Base-by-base conservation (phyloP, 441 rosid genomes). In the Aquilaria agallochum region DNA sequence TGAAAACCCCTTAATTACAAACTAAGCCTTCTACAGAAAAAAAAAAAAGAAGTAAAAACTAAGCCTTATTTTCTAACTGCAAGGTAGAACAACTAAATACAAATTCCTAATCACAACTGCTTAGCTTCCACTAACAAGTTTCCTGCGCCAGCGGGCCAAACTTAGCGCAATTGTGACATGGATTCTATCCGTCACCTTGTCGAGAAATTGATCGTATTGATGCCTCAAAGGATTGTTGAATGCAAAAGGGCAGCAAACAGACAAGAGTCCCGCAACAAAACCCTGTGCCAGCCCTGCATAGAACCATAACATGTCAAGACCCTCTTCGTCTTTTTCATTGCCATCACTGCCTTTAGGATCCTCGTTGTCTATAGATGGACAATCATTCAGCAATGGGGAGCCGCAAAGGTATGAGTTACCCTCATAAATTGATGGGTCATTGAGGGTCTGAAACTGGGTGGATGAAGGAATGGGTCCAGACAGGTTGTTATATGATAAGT, bases 321-420 rank as follows among this genome's bases (percentile, higher is more conserved):
- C 42, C 42, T 36, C 1, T 8, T 36, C 42, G 3, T 36, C 5
- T 36, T 36, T 36, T 36, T 36, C 5, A 8, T 36, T 36, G 5
- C 7, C 5, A 1, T 3, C 42, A 36, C 42, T 36, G 42, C 42
- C 42, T 36, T 3, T 5, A 36, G 7, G 42, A 36, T 36, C 42
- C 42, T 36, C 7, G 6, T 48, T 48, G 12, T 48, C 51, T 48
- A 11, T 48, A 48, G 51, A 5, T 48, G 51, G 9, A 40, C 78
- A 70, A 14, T 52, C 46, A 9, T n/a, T 71, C 14, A 68, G 40
- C 5, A 71, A 36, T 11, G 76, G 78, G 50, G 49, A 46, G 1
- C 76, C 80, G 11, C 76, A 66, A 5, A 79, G 78, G n/a, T 52
- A 66, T 12, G 44, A 31, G n/a, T 76, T 74, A 20, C 74, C 77